phyloP scores from a whole-genome alignment of 2,329 filamentous ascomycete species.

The Orbilia ellipsospora region DNA sequence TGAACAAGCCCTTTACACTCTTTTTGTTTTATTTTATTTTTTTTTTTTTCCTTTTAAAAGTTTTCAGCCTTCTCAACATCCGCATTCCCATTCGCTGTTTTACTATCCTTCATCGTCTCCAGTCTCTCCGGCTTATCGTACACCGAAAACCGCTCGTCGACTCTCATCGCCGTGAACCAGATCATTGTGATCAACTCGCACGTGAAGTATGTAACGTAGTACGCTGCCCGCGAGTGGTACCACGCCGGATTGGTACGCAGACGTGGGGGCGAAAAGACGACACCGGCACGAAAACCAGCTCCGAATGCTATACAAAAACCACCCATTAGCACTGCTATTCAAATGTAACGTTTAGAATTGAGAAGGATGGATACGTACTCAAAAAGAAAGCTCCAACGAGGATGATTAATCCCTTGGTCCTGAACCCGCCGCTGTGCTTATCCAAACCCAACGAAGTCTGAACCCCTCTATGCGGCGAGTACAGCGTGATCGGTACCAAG shows the following conservation, averaged over 20 bases:
- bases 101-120: constrained; percentile 44
- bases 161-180: constrained; percentile 73
- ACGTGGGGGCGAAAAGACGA: constrained; percentile 67
- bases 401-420: constrained; percentile 75
- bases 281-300: constrained; percentile 75
- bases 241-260: constrained; percentile 70
- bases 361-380: constrained; percentile 57
- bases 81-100: constrained; percentile 3
- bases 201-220: constrained; percentile 82
- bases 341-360: neutral
- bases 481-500: constrained; percentile 66
- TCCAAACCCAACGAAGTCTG: constrained; percentile 42
- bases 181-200: constrained; percentile 78
- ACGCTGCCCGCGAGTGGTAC: constrained; percentile 77
- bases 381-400: constrained; percentile 71
- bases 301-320: constrained; percentile 67
- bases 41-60: neutral
- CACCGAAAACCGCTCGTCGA: constrained; percentile 80
- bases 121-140: constrained; percentile 67
- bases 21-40: neutral
- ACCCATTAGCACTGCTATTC: neutral
- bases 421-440: constrained; percentile 65
- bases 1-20: neutral
- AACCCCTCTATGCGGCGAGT: constrained; percentile 63
- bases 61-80: constrained; percentile 15